Conservation (phyloP, 495 filamentous ascomycete species). For the Filosporella fistucella region DNA sequence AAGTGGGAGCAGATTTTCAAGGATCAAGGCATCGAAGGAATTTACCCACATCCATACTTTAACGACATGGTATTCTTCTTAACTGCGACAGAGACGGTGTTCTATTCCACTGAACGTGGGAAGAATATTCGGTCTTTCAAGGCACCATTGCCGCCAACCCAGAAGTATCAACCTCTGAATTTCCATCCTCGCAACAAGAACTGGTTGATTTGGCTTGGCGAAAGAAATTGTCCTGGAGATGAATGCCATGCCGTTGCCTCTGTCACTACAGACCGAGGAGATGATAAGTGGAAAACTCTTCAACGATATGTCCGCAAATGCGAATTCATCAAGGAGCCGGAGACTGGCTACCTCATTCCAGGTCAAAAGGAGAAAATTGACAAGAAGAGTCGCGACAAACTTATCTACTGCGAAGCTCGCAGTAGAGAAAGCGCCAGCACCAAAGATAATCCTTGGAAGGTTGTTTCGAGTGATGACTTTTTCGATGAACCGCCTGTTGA, state of each 20-base stretch:
- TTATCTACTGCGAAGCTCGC: conserved; percentile 79
- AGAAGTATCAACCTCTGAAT: conserved; percentile 44
- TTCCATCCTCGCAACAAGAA: conserved; percentile 81
- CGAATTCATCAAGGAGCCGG: conserved; percentile 64
- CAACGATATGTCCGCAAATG: conserved; percentile 68
- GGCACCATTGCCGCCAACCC: conserved; percentile 42
- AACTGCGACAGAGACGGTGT: conserved; percentile 60
- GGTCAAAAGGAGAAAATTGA: conserved; percentile 24
- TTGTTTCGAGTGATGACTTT: conserved; percentile 71
- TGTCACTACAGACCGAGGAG: conserved; percentile 68
- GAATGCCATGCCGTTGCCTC: conserved; percentile 68
- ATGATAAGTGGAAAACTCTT: conserved; percentile 61
- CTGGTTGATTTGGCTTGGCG: conserved; percentile 89
- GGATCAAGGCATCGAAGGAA: conserved; percentile 51
- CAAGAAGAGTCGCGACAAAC: conserved; percentile 40
- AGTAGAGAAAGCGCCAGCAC: conserved; percentile 57
- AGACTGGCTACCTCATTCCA: conserved; percentile 33
- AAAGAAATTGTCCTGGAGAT: conserved; percentile 43
- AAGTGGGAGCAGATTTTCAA: conserved; percentile 63
- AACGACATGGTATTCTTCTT: conserved; percentile 84
- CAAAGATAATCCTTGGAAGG: conserved; percentile 54
- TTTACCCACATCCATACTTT: conserved; percentile 72
- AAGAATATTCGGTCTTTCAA: conserved; percentile 63
- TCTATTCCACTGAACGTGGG: conserved; percentile 74
- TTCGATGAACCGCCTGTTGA: conserved; percentile 55